These are phyloP conservation scores for Elsinoe fawcettii DNA, from an alignment of 2,329 filamentous ascomycete species.

Conservation along the genomic window DNA sequence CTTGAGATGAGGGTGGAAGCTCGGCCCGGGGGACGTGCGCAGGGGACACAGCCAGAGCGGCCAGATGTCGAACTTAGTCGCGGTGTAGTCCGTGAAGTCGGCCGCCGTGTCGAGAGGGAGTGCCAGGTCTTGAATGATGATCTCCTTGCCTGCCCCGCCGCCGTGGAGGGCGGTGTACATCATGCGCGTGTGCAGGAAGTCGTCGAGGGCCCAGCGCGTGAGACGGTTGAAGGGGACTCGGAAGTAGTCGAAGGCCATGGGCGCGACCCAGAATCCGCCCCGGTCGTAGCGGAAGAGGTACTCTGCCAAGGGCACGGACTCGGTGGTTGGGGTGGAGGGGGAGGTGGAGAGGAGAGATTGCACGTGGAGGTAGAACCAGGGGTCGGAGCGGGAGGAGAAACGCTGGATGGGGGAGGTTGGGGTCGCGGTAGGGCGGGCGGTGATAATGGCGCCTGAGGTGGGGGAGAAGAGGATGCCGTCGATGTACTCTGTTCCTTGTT, in stretches of 20 bases:
- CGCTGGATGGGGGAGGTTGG: constrained; percentile 18
- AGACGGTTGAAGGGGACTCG: constrained; percentile 55
- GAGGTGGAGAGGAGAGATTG: constrained; percentile 33
- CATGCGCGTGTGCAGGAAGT: constrained; percentile 55
- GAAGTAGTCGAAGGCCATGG: constrained; percentile 58
- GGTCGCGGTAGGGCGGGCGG: constrained; percentile 35
- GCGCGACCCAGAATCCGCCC: constrained; percentile 60
- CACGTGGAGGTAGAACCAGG: constrained; percentile 46
- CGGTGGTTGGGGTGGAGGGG: constrained; percentile 35
- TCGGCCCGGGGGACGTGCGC: constrained; percentile 20
- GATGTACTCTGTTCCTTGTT: constrained; percentile 37
- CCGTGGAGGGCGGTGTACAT: constrained; percentile 60
- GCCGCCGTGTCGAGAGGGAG: constrained; percentile 37
- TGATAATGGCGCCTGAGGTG: constrained; percentile 37
- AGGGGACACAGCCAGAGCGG: constrained; percentile 45
- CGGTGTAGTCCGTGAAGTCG: constrained; percentile 38
- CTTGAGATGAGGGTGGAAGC: constrained; percentile 28
- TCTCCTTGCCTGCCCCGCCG: constrained; percentile 51
- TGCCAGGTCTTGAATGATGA: constrained; percentile 58
- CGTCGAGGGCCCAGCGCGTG: constrained; percentile 54
- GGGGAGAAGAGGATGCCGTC: constrained; percentile 45
- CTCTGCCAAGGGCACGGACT: constrained; percentile 55
- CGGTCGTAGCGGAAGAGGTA: constrained; percentile 67
- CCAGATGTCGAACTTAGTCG: constrained; percentile 36
- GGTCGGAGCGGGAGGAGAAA: constrained; percentile 40